phyloP scores from a whole-genome alignment of 495 filamentous ascomycete species.

The Penicillium samsonianum region DNA sequence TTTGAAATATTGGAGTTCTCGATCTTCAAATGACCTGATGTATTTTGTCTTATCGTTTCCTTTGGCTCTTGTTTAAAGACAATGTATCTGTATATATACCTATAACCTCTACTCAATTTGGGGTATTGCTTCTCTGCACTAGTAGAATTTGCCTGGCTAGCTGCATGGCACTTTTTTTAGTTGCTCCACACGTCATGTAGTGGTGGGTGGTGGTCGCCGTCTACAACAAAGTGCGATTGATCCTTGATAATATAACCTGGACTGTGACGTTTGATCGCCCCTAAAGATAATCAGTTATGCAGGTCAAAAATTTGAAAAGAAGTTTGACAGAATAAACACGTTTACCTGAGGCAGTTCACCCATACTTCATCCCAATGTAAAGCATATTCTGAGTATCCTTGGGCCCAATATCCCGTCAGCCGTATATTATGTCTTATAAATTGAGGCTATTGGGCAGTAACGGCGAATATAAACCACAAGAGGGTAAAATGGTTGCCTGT shows the following conservation, averaged over 20 bases:
- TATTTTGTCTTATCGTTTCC: not conserved
- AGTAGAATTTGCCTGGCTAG: not conserved
- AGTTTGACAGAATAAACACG: not conserved
- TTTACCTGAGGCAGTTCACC: not conserved
- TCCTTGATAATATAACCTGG: not conserved
- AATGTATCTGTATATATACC: not conserved
- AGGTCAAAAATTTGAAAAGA: not conserved
- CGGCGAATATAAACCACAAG: too few species aligned
- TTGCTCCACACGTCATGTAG: not conserved
- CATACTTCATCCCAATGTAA: not conserved
- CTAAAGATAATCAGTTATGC: not conserved
- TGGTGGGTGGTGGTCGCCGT: not conserved
- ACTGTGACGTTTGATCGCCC: not conserved
- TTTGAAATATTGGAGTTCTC: not conserved
- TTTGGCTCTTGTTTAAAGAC: not conserved
- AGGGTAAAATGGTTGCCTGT: too few species aligned
- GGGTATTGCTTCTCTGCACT: not conserved
- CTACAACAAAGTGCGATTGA: not conserved
- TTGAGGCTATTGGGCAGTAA: too few species aligned
- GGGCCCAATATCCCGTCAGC: not conserved
- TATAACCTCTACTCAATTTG: not conserved
- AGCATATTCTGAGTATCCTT: not conserved
- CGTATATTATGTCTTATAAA: too few species aligned
- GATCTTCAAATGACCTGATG: not conserved
- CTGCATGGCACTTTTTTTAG: not conserved